Percentiles rank a stretch among this genome's conserved stretches.
These are phyloP conservation scores for Atkinsonella texensis DNA, from an alignment of 2,329 filamentous ascomycete species.

Conservation along the genomic window DNA sequence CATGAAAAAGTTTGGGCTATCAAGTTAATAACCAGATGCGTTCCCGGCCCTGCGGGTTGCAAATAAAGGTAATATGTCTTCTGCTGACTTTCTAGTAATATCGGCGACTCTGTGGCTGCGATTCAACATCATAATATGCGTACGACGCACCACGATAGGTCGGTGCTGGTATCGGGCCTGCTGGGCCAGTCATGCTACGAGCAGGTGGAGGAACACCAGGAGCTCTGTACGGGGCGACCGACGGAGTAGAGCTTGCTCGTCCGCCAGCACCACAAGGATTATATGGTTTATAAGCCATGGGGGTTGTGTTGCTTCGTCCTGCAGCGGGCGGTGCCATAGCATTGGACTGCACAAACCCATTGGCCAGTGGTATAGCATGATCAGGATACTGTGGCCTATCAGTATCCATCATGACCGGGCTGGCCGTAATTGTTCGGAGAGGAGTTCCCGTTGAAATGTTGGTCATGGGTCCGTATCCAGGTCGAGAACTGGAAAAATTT, in stretches of 20 bases:
- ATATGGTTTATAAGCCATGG: slow-evolving; percentile 11
- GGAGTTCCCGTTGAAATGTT: slow-evolving; percentile 8
- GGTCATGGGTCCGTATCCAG: slow-evolving; percentile 9
- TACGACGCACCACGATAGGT: slow-evolving; percentile 18
- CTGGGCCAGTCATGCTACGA: slow-evolving; percentile 28
- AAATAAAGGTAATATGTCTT: neutral
- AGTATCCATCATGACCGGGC: slow-evolving; percentile 17
- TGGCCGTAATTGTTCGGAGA: slow-evolving; percentile 16
- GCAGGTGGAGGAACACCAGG: slow-evolving; percentile 11
- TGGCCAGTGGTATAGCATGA: slow-evolving; percentile 20
- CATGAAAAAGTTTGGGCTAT: neutral
- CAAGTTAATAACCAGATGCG: neutral
- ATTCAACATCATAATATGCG: slow-evolving; percentile 27
- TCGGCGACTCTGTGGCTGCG: slow-evolving; percentile 13
- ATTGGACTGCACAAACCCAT: slow-evolving; percentile 20
- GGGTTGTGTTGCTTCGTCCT: slow-evolving; percentile 3
- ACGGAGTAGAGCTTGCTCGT: slow-evolving; percentile 22
- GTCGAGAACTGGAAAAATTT: slow-evolving; percentile 14
- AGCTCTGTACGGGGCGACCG: slow-evolving; percentile 13
- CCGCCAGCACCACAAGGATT: slow-evolving; percentile 14
- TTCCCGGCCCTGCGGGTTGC: neutral
- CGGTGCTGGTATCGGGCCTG: slow-evolving; percentile 6
- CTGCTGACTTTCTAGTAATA: neutral
- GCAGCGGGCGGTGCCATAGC: slow-evolving; percentile 8
- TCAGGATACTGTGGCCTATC: slow-evolving; percentile 20